Conservation (phyloP, 495 filamentous ascomycete genomes). For the Aspergillus asperescens region DNA sequence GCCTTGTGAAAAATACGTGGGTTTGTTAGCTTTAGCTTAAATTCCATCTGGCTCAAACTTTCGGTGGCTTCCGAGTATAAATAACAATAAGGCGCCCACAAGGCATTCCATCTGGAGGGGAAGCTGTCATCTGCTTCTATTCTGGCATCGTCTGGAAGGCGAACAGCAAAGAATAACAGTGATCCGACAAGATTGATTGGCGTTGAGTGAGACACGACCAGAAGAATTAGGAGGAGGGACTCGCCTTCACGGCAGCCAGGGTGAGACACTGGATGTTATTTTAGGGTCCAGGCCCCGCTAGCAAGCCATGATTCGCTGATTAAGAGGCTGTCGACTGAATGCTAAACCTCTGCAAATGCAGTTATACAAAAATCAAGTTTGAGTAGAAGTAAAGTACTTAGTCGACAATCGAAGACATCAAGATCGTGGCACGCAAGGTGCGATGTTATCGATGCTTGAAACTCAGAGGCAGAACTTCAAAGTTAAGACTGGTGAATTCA, state of each 20-base stretch:
- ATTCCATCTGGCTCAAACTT: slow-evolving; percentile 4
- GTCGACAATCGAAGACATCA: too few relatives aligned
- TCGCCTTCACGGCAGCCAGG: neutral
- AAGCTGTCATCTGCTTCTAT: neutral
- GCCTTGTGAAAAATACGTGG: neutral
- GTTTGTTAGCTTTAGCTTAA: neutral
- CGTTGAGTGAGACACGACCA: slow-evolving; percentile 12
- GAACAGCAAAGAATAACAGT: slow-evolving; percentile 6
- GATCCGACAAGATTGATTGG: slow-evolving; percentile 13
- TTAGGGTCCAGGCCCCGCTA: slow-evolving; percentile 9
- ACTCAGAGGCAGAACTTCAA: too few relatives aligned
- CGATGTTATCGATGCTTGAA: too few relatives aligned
- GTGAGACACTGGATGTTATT: slow-evolving; percentile 17
- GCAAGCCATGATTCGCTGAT: neutral
- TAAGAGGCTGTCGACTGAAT: neutral
- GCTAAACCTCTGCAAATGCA: too few relatives aligned
- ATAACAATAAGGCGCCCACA: slow-evolving; percentile 12
- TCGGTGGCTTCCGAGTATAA: slow-evolving; percentile 12
- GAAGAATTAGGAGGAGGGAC: neutral
- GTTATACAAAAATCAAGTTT: too few relatives aligned
- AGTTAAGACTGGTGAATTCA: too few relatives aligned
- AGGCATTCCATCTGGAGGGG: neutral
- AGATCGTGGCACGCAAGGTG: too few relatives aligned
- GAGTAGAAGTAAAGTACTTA: too few relatives aligned
- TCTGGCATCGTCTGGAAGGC: neutral